These are phyloP conservation scores for Phytophthora multivora DNA, from an alignment of 352 stramenopile genomes.

Conservation along the genomic window DNA sequence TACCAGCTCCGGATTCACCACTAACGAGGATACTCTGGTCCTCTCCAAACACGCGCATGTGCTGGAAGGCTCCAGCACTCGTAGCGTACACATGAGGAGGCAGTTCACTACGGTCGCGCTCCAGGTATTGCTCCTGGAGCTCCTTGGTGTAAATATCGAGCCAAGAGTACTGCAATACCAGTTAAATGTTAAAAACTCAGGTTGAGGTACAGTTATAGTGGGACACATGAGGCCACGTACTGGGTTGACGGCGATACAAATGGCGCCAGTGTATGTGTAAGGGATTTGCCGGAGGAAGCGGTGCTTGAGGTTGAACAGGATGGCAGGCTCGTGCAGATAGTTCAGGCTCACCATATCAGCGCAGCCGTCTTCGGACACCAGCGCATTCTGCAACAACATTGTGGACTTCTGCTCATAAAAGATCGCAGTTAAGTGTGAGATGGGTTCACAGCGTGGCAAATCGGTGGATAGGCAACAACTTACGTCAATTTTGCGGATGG, in stretches of 20 bases:
- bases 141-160: slow-evolving; percentile 89
- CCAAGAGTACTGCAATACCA: slow-evolving; percentile 84
- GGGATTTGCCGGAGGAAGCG: slow-evolving; percentile 89
- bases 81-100: slow-evolving; percentile 86
- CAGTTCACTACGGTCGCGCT: slow-evolving; percentile 69
- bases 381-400: slow-evolving; percentile 79
- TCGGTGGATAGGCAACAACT: slow-evolving; percentile 6
- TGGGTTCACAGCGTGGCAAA: slow-evolving; percentile 5
- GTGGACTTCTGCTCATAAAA: slow-evolving; percentile 61
- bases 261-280: slow-evolving; percentile 97
- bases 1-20: slow-evolving; percentile 92
- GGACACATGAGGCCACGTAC: slow-evolving; percentile 50
- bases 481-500: slow-evolving; percentile 56
- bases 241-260: slow-evolving; percentile 98
- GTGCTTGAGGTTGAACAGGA: slow-evolving; percentile 92
- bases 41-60: slow-evolving; percentile 84
- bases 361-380: slow-evolving; percentile 58
- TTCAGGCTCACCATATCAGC: slow-evolving; percentile 89
- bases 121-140: slow-evolving; percentile 80
- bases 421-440: slow-evolving; percentile 9
- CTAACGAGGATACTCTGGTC: slow-evolving; percentile 85
- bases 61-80: slow-evolving; percentile 74
- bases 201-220: slow-evolving; percentile 3
- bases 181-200: slow-evolving; percentile 9
- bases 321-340: slow-evolving; percentile 92